A percentile compares a stretch with the other conserved stretches of the same genome.
Evolutionary conservation across 2,329 filamentous ascomycete species (phyloP).

Genomic region (Aspergillus novofumigatus): DNA sequence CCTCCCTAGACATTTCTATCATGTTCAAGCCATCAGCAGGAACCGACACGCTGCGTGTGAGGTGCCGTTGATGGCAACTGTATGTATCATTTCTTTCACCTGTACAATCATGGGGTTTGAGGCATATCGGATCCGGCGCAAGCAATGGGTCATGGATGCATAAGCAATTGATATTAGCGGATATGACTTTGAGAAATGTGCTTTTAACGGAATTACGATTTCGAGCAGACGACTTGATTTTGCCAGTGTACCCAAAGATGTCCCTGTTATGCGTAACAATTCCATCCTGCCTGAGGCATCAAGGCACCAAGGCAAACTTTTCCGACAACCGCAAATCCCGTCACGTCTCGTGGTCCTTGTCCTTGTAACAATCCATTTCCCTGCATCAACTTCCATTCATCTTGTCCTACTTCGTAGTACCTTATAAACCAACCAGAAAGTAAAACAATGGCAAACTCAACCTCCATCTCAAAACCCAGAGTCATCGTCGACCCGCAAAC

Average conservation of each 20-base stretch:
- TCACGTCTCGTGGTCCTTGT: not conserved
- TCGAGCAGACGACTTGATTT: no score
- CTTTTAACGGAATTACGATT: not conserved
- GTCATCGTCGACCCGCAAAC: constrained; percentile 6
- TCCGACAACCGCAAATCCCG: not conserved
- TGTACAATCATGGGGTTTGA: not conserved
- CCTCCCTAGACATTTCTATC: not conserved
- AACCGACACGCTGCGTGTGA: not conserved
- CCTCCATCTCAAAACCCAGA: not conserved
- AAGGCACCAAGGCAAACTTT: not conserved
- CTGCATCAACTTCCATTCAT: not conserved
- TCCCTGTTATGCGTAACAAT: no score
- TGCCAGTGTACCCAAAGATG: no score
- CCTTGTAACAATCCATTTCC: not conserved
- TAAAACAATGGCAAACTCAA: not conserved
- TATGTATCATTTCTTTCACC: not conserved
- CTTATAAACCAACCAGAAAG: not conserved
- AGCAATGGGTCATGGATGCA: not conserved
- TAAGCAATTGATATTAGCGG: not conserved
- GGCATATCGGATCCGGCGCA: not conserved
- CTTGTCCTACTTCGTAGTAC: not conserved
- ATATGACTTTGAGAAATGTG: not conserved
- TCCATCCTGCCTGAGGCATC: constrained; percentile 3
- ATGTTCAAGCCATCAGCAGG: not conserved
- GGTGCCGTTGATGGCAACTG: not conserved